phyloP scores from a whole-genome alignment of 208 protist species.

The Leishmania major region DNA sequence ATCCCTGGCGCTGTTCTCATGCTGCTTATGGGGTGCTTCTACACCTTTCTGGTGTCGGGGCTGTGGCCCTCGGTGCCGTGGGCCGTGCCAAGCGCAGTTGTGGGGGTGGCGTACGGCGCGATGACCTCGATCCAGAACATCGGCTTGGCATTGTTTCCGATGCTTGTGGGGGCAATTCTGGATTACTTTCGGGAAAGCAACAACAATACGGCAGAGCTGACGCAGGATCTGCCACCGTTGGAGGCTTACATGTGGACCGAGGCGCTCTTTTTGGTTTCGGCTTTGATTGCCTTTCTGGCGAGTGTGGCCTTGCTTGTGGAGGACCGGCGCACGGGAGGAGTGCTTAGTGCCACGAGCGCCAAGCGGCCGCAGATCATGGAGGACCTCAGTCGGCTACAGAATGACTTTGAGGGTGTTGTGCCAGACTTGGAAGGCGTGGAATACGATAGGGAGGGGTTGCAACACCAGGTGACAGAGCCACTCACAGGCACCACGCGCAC shows the following conservation, averaged over 20 bases:
- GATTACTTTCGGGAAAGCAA: slow-evolving; percentile 41
- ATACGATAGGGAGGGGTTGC: slow-evolving; percentile 12
- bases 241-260: slow-evolving; percentile 69
- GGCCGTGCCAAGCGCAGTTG: slow-evolving; percentile 64
- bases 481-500: slow-evolving; percentile 3
- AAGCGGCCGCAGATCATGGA: slow-evolving; percentile 42
- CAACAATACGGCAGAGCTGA: background rate
- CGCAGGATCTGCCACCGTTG: slow-evolving; percentile 46
- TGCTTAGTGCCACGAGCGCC: slow-evolving; percentile 50
- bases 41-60: slow-evolving; percentile 86
- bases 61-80: slow-evolving; percentile 90
- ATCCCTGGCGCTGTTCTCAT: slow-evolving; percentile 71
- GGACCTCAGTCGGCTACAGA: slow-evolving; percentile 17
- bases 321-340: slow-evolving; percentile 48
- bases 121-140: slow-evolving; percentile 93
- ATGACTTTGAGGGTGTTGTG: slow-evolving; percentile 28
- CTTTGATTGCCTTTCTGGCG: slow-evolving; percentile 41
- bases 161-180: slow-evolving; percentile 66
- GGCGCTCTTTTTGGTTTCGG: slow-evolving; percentile 54
- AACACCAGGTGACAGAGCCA: background rate
- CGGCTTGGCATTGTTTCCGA: slow-evolving; percentile 75
- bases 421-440: slow-evolving; percentile 21
- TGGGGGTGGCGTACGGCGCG: slow-evolving; percentile 87
- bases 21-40: slow-evolving; percentile 81
- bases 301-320: slow-evolving; percentile 55